These are phyloP conservation scores for Selenicereus undatus DNA, from an alignment of 148 eudicot genomes.

Conservation along the genomic window DNA sequence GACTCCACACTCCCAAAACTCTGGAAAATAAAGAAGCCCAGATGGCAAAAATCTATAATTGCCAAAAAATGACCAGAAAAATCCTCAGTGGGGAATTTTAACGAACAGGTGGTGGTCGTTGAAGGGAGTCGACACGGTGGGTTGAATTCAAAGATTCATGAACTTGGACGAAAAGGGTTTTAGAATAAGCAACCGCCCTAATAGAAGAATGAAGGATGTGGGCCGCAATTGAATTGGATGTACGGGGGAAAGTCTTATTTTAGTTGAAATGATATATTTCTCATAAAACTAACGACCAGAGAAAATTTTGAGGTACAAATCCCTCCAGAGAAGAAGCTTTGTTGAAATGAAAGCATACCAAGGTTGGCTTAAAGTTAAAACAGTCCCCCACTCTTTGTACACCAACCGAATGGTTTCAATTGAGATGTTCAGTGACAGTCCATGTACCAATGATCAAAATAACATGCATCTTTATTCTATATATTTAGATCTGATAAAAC, in stretches of 20 bases:
- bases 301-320: conserved; percentile 52
- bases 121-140: neutral
- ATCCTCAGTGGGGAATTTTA: conserved; percentile 25
- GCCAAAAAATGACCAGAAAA: neutral
- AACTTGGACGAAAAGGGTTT: conserved; percentile 29
- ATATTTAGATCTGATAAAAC: no score
- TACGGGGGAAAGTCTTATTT: conserved; percentile 5
- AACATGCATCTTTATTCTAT: no score
- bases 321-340: conserved; percentile 14
- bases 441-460: no score
- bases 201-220: neutral
- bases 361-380: conserved; percentile 4
- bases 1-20: conserved; percentile 15
- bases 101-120: conserved; percentile 31
- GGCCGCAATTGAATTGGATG: conserved; percentile 15
- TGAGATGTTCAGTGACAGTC: no score
- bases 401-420: no score
- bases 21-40: conserved; percentile 21
- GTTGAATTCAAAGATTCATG: conserved; percentile 20
- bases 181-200: conserved; percentile 1
- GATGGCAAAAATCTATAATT: conserved; percentile 16
- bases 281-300: conserved; percentile 40
- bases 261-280: conserved; percentile 9
- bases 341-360: neutral
- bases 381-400: neutral